Conservation (phyloP, 495 filamentous ascomycete genomes). For the Xylaria intraflava region DNA sequence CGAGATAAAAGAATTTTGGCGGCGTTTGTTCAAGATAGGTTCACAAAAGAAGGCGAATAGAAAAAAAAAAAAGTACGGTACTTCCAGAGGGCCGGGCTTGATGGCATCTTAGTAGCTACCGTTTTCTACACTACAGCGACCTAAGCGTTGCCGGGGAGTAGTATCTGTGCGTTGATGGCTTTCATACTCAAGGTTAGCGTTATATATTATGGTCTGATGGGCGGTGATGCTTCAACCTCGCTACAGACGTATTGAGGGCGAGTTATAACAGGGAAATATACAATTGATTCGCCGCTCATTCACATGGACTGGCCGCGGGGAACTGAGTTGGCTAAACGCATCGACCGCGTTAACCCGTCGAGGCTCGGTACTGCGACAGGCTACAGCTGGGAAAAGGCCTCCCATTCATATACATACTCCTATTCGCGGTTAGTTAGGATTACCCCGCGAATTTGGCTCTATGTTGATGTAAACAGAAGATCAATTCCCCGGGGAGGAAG, state of each 20-base stretch:
- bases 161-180: not conserved
- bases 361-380: too few species aligned
- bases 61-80: conserved; percentile 9
- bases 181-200: conserved; percentile 1
- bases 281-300: not conserved
- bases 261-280: not conserved
- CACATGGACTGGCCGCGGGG: not conserved
- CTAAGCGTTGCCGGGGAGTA: not conserved
- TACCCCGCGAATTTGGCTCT: too few species aligned
- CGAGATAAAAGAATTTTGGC: not conserved
- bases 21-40: not conserved
- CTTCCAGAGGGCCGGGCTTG: not conserved
- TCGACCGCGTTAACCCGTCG: too few species aligned
- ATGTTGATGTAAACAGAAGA: too few species aligned
- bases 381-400: too few species aligned
- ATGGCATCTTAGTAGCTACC: not conserved
- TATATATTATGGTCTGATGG: not conserved
- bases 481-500: too few species aligned
- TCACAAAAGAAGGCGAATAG: conserved; percentile 1
- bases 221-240: not conserved
- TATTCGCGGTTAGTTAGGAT: too few species aligned
- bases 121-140: not conserved
- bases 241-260: not conserved
- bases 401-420: too few species aligned
- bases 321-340: too few species aligned